A percentile compares a stretch with the other conserved stretches of the same genome.
These are phyloP conservation scores for Salix exigua DNA, from an alignment of 345 rosid genomes.

Conservation along the genomic window DNA sequence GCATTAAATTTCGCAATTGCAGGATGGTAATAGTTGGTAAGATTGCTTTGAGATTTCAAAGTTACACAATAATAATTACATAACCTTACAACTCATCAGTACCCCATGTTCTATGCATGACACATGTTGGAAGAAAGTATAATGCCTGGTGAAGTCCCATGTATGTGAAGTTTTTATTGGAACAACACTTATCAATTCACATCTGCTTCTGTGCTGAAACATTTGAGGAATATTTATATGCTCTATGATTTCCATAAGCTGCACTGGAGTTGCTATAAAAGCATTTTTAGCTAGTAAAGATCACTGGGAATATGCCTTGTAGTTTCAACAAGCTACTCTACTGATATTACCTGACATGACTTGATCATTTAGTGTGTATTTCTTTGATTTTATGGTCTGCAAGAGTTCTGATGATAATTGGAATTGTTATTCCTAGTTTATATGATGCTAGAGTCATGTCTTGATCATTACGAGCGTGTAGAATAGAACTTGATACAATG, in stretches of 20 bases:
- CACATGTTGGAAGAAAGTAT: constrained; percentile 30
- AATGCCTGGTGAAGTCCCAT: constrained; percentile 29
- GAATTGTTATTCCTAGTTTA: neutral
- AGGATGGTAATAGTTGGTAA: constrained; percentile 89
- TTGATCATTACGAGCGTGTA: neutral
- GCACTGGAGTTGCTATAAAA: constrained; percentile 6
- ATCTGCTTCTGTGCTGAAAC: constrained; percentile 28
- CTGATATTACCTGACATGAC: neutral
- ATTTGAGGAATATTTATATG: constrained; percentile 22
- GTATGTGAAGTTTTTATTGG: constrained; percentile 25
- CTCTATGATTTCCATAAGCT: constrained; percentile 8
- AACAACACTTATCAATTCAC: constrained; percentile 5
- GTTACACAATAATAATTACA: constrained; percentile 45
- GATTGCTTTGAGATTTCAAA: constrained; percentile 77
- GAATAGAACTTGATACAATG: constrained; percentile 2
- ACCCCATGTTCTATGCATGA: constrained; percentile 36
- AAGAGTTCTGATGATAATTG: neutral
- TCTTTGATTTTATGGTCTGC: neutral
- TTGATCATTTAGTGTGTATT: neutral
- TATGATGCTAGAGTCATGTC: neutral
- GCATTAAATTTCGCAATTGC: constrained; percentile 69
- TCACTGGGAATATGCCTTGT: neutral
- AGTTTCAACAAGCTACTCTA: neutral
- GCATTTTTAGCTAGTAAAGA: neutral
- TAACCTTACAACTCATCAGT: constrained; percentile 39